phyloP scores from a whole-genome alignment of 2,329 filamentous ascomycete species.

The Thermochaetoides dissita region DNA sequence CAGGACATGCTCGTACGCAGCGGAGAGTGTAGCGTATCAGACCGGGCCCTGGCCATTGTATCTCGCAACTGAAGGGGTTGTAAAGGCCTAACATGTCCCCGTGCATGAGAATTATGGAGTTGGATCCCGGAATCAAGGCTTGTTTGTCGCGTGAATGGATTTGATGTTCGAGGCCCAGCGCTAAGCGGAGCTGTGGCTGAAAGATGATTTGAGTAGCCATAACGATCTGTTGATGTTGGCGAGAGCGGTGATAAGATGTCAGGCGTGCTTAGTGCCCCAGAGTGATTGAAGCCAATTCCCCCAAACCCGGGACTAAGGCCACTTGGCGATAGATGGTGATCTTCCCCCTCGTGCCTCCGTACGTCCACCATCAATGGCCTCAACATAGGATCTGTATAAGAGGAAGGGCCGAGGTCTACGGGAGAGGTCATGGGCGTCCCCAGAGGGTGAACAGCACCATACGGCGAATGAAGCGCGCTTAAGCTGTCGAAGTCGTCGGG shows the following conservation, averaged over 20 bases:
- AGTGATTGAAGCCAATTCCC: constrained; percentile 48
- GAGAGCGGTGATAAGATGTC: constrained; percentile 46
- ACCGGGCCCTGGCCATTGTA: constrained; percentile 40
- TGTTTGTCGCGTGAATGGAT: constrained; percentile 37
- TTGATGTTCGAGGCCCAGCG: constrained; percentile 33
- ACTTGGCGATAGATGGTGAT: constrained; percentile 53
- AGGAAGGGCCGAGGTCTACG: constrained; percentile 32
- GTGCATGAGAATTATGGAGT: constrained; percentile 28
- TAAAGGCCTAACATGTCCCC: constrained; percentile 35
- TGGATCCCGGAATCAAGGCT: constrained; percentile 33
- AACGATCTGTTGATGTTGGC: constrained; percentile 39
- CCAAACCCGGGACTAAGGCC: constrained; percentile 55
- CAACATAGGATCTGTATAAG: constrained; percentile 48
- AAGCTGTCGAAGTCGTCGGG: constrained; percentile 59
- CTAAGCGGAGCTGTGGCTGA: constrained; percentile 28
- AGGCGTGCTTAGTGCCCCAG: constrained; percentile 33
- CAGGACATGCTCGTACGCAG: constrained; percentile 47
- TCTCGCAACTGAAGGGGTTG: constrained; percentile 47
- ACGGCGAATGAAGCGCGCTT: constrained; percentile 53
- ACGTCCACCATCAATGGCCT: constrained; percentile 57
- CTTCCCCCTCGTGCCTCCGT: constrained; percentile 47
- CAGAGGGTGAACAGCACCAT: constrained; percentile 44
- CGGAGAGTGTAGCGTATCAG: constrained; percentile 45
- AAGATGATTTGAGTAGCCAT: constrained; percentile 36
- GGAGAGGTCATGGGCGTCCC: constrained; percentile 34